Evolutionary conservation across 2,329 filamentous ascomycete genomes (phyloP), one percentile per base, ranked within the genome.

Genomic region (Sclerotiophoma versabilis): DNA sequence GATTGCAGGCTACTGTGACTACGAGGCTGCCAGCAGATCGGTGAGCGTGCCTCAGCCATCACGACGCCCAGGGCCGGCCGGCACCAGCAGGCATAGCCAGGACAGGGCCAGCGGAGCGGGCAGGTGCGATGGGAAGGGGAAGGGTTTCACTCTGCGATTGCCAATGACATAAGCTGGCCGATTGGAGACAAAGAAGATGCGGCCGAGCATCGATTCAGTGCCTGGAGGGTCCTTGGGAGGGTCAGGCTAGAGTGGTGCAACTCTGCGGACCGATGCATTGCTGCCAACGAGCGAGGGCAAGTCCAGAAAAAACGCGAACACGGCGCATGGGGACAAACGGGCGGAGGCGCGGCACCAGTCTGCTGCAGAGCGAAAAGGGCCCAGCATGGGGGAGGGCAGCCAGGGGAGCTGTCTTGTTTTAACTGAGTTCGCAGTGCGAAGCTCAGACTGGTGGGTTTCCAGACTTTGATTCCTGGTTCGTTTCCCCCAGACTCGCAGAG

Each of bases 191-290:
- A 42, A 37, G 37, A 20, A 15, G 22, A 42, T 47, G 43, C 42
- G 30, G 43, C 50, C 42, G 43, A 49, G 25, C 27, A 49, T 34
- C 12, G 54, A 45, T 26, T 42, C 26, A 34, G 32, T 33, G 45
- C 45, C 38, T 39, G 34, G 17, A 30, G 19, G 32, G 47, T 17
- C 37, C 46, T 41, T 41, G 23, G 41, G 25, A 46, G 26, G 27
- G 36, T 11, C 23, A 20, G 54, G 34, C 56, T 54, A 51, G 46
- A 52, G 58, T 55, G 52, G 58, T 56, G 59, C 52, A 56, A 57
- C 51, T 59, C 48, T 60, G 56, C 56, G 52, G 47, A 49, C 47
- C 52, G 58, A 57, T 42, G 59, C 61, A 57, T 51, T 54, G 52
- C 43, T 29, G 58, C 60, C 60, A 53, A 63, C 55, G 50, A 56